Evolutionary conservation across 2,329 filamentous ascomycete species (phyloP), one percentile per base, ranked within the genome.

Genomic region (Penicillium sclerotigenum): DNA sequence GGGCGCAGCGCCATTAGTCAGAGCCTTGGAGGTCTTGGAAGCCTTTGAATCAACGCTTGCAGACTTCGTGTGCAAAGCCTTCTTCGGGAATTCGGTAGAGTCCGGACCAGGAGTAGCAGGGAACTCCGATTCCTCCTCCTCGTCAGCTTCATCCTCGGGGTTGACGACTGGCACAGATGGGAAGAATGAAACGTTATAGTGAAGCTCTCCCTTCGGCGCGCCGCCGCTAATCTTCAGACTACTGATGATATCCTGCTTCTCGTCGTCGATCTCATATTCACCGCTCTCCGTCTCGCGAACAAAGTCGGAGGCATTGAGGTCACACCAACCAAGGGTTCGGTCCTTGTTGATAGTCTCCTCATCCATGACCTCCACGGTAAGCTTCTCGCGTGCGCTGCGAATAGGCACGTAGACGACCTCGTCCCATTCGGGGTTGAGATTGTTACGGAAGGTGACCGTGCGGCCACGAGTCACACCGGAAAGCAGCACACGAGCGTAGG

Each of bases 391-490:
- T 14, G 83, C 68, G 7, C 87, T 91, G 72, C 97, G 93, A 55
- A 99, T 83, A 1, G 95, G 93, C 0, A 99, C 83, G 69, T 99
- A 99, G 22, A 97, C 83, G 24, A 99, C 87, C 75, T 99, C 94
- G 68, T 99, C 91, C 87, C 90, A 99, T 51, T 94, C 89, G 2
- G 94, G 94, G 71, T 96, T 91, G 56, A 99, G 84, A 59, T 97
- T 95, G 76, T 96, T 99, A 71, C 91, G 87, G 80, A 94, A 96
- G 0, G 93, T 97, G 48, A 99, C 94, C 2, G 94, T 97, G 56
- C 92, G 86, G 10, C 85, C 91, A 73, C 93, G 96, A 70, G 94
- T 88, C 54, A 97, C 86, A 43, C 94, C 93, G 46, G 92, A 96
- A 8, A 97, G 82, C 51, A 97, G 75, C 1, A 97, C 88, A 40